Conservation (phyloP, 257 asterid species). For the Solanum pennellii region DNA sequence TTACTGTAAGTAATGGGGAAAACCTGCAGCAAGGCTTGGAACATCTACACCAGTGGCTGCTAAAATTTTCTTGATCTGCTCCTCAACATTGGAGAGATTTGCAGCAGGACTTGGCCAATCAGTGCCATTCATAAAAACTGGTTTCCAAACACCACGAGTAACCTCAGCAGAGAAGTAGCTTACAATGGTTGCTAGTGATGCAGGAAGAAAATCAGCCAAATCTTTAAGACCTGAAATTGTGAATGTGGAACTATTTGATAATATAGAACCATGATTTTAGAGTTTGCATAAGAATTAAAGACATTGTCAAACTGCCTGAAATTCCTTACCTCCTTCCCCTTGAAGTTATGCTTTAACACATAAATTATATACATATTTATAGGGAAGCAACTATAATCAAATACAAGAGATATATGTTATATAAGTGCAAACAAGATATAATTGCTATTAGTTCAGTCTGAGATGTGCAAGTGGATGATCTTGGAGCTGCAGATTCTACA, state of each 20-base stretch:
- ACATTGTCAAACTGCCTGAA: neutral
- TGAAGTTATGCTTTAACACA: neutral
- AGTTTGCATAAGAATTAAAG: neutral
- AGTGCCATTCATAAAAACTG: constrained; percentile 91
- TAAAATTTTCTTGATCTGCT: constrained; percentile 81
- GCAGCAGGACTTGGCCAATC: constrained; percentile 99
- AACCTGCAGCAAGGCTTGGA: constrained; percentile 93
- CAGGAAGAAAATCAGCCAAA: constrained; percentile 95
- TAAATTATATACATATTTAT: neutral
- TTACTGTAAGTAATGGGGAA: neutral
- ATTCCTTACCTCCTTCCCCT: neutral
- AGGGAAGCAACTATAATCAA: neutral
- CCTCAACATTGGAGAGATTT: constrained; percentile 81
- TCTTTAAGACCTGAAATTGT: constrained; percentile 70
- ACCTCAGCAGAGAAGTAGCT: constrained; percentile 98
- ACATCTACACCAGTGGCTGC: constrained; percentile 95
- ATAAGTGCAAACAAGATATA: neutral
- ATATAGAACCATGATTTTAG: neutral
- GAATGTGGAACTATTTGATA: neutral
- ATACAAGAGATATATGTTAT: neutral
- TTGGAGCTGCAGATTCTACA: neutral
- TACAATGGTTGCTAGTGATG: constrained; percentile 88
- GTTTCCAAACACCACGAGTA: constrained; percentile 96
- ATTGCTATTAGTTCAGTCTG: neutral
- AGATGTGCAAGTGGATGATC: neutral